Base-by-base conservation (phyloP, 805 yeast genomes). In the Hanseniaspora thailandica region DNA sequence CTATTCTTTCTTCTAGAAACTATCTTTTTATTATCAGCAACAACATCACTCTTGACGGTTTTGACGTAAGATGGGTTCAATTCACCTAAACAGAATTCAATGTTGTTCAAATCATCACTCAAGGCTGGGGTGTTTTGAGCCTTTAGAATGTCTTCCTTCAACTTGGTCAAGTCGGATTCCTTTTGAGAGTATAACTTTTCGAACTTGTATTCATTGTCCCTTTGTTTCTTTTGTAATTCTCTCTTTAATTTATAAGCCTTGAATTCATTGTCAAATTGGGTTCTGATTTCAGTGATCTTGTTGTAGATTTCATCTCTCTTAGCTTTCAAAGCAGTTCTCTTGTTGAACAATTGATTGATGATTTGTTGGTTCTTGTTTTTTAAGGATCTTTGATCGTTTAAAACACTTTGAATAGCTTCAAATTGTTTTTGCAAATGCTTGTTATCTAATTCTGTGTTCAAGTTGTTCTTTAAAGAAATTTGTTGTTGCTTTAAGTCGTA, bases 101-200 rank as follows among this genome's bases (percentile, higher is more conserved):
- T 84, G 57, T 82, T 73, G 59, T 75, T 75, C 62, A 90, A 82
- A 70, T 93, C 95, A 44, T 71, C 71, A 55, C 82, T 78, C 70
- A 84, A 89, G 26, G 97, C 97, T 28, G 97, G 96, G 60, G 69
- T 68, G 26, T 84, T 78, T 47, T 66, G 65, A 45, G 88, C 88
- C 57, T 80, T 84, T 50, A 80, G 76, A 72, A 85, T 78, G 63
- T 78, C 79, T 63, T 77, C 74, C 61, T 86, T 86, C 54, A 82
- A 84, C 61, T 75, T 80, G 69, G 75, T 75, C 66, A 76, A 71
- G 62, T 74, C 74, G 59, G 70, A 73, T 56, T 73, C 71, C 64
- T 75, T 78, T 59, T 75, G 76, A 60, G 75, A 76, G 39, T 68
- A 62, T 58, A 72, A 62, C 63, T 69, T 71, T 59, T 69, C 63